Evolutionary conservation across 805 yeast species (phyloP).

Genomic region (Candida nitratophila): DNA sequence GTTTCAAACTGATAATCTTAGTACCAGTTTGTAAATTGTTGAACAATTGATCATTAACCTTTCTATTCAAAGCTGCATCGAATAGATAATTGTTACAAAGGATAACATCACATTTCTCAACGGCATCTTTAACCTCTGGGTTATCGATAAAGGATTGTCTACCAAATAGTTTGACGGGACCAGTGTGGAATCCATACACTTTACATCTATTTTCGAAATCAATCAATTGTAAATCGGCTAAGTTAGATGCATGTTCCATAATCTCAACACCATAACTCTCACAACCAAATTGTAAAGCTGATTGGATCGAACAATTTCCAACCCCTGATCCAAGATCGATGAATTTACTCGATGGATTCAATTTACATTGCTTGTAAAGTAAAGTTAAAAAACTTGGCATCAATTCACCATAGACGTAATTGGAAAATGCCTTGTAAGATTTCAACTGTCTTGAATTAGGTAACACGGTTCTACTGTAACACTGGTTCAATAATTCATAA

Average conservation of each 20-base stretch:
- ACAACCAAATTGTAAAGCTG: conserved; percentile 81
- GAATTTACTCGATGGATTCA: conserved; percentile 50
- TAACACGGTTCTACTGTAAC: conserved; percentile 72
- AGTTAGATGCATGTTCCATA: conserved; percentile 71
- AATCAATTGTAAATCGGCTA: conserved; percentile 52
- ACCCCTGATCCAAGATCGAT: conserved; percentile 93
- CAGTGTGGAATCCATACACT: conserved; percentile 57
- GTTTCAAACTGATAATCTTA: conserved; percentile 70
- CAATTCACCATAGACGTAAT: conserved; percentile 86
- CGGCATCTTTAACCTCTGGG: conserved; percentile 41
- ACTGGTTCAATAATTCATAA: conserved; percentile 66
- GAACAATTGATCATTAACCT: conserved; percentile 55
- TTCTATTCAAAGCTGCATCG: conserved; percentile 63
- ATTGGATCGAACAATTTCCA: conserved; percentile 86
- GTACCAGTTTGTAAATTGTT: conserved; percentile 64
- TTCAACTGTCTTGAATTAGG: conserved; percentile 60
- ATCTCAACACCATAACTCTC: conserved; percentile 85
- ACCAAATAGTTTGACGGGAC: conserved; percentile 50
- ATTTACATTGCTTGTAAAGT: conserved; percentile 53
- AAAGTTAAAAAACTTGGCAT: conserved; percentile 69
- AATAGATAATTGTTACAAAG: conserved; percentile 81
- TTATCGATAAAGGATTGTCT: conserved; percentile 69
- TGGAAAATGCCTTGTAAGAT: conserved; percentile 79
- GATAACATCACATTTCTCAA: conserved; percentile 62
- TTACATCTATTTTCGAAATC: conserved; percentile 54